Conservation (phyloP, 2,329 filamentous ascomycete species). For the Alternaria hordeiaustralica region DNA sequence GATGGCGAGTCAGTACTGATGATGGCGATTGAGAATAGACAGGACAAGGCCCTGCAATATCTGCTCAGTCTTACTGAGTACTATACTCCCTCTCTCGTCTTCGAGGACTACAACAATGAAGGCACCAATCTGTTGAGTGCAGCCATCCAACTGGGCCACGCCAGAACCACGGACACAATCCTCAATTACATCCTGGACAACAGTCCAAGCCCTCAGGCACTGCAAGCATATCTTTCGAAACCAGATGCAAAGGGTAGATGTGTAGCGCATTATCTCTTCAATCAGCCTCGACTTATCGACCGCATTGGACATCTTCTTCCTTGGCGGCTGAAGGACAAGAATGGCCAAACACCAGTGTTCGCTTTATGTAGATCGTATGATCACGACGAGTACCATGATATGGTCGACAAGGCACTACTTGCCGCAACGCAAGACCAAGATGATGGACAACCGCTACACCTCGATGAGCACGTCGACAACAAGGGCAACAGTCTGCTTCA, state of each 20-base stretch:
- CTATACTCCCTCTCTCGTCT: slow-evolving; percentile 72
- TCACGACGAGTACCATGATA: slow-evolving; percentile 81
- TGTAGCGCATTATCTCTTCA: slow-evolving; percentile 94
- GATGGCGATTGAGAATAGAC: slow-evolving; percentile 65
- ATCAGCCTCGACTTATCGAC: slow-evolving; percentile 80
- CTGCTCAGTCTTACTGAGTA: slow-evolving; percentile 78
- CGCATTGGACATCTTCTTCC: slow-evolving; percentile 79
- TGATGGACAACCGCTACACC: slow-evolving; percentile 79
- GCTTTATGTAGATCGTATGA: slow-evolving; percentile 95
- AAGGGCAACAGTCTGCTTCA: slow-evolving; percentile 97
- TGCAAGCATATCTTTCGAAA: slow-evolving; percentile 72
- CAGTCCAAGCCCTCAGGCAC: slow-evolving; percentile 60
- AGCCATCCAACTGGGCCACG: slow-evolving; percentile 83
- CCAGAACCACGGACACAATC: slow-evolving; percentile 75
- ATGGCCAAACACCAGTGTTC: slow-evolving; percentile 97
- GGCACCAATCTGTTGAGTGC: slow-evolving; percentile 88
- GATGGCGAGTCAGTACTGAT: slow-evolving; percentile 79
- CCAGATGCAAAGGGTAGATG: slow-evolving; percentile 88
- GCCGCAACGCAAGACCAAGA: slow-evolving; percentile 76
- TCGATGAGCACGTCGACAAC: slow-evolving; percentile 89
- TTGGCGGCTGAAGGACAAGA: slow-evolving; percentile 91
- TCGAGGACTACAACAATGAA: slow-evolving; percentile 87
- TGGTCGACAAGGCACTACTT: slow-evolving; percentile 83
- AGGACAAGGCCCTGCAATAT: slow-evolving; percentile 76
- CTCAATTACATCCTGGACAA: slow-evolving; percentile 71